Conservation (phyloP, 441 rosid genomes). For the Syzygium malaccense region DNA sequence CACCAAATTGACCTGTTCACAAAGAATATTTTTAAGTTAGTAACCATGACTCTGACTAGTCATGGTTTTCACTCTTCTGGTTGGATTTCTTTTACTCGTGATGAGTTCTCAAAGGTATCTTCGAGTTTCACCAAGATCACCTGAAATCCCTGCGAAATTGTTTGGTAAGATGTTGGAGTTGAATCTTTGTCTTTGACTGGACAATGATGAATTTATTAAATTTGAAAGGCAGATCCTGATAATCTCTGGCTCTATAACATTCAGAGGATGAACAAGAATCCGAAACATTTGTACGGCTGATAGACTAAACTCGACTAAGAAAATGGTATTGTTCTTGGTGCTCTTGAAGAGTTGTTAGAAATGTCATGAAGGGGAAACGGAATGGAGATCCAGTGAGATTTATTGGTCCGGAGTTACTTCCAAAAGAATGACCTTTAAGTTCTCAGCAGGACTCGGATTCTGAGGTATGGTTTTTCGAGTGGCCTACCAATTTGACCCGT, state of each 20-base stretch:
- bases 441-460: not conserved
- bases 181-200: not conserved
- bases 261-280: not conserved
- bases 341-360: not conserved
- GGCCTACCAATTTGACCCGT: not conserved
- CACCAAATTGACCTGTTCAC: not conserved
- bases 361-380: not conserved
- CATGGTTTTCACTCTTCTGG: not conserved
- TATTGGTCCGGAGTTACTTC: not conserved
- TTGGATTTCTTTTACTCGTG: not conserved
- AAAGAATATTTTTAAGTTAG: not conserved
- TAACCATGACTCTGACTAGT: not conserved
- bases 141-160: not conserved
- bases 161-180: not conserved
- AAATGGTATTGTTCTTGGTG: not conserved
- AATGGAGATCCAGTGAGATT: not conserved
- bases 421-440: not conserved
- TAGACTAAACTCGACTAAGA: not conserved
- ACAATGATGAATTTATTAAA: not conserved
- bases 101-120: not conserved
- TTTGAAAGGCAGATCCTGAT: not conserved
- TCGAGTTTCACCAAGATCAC: not conserved
- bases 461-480: conserved; percentile 1
- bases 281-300: not conserved
- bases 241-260: not conserved